Percentiles rank a stretch among this genome's conserved stretches.
phyloP scores from a whole-genome alignment of 768 basidiomycete species.

The Fistulinella prunicolor region DNA sequence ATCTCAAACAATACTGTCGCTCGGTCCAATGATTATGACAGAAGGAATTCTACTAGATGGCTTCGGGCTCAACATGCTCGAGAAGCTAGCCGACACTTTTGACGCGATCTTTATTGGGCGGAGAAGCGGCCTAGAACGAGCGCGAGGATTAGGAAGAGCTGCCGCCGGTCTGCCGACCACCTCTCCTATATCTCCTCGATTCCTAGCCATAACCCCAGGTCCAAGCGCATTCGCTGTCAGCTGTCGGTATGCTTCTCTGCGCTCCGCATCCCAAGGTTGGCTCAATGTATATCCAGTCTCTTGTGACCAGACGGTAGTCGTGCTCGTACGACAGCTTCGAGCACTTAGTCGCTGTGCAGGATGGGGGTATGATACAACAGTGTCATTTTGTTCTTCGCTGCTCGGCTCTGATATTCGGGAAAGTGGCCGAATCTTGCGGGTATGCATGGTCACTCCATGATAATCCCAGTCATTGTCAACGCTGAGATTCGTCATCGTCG shows the following conservation, averaged over 20 bases:
- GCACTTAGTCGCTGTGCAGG: background rate
- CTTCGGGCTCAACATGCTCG: background rate
- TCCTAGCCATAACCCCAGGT: background rate
- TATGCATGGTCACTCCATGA: conserved; percentile 1
- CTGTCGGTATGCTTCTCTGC: background rate
- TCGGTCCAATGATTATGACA: background rate
- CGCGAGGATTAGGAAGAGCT: background rate
- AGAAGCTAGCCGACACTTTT: conserved; percentile 3
- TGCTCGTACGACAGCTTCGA: conserved; percentile 14
- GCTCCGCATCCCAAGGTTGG: conserved; percentile 5
- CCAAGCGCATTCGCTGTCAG: background rate
- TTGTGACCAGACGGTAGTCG: conserved; percentile 27
- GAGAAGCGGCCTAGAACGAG: background rate
- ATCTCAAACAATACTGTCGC: conserved; percentile 10
- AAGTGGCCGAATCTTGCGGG: conserved; percentile 6
- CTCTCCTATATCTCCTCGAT: background rate
- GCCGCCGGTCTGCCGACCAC: background rate
- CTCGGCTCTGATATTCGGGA: conserved; percentile 4
- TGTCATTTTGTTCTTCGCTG: background rate
- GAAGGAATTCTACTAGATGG: background rate
- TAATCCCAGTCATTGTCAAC: conserved; percentile 5
- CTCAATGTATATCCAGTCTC: conserved; percentile 44
- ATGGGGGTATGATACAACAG: background rate
- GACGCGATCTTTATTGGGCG: conserved; percentile 3
- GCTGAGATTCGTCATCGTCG: background rate